Conservation (phyloP, 2,329 filamentous ascomycete species). For the Thyridium curvatum region DNA sequence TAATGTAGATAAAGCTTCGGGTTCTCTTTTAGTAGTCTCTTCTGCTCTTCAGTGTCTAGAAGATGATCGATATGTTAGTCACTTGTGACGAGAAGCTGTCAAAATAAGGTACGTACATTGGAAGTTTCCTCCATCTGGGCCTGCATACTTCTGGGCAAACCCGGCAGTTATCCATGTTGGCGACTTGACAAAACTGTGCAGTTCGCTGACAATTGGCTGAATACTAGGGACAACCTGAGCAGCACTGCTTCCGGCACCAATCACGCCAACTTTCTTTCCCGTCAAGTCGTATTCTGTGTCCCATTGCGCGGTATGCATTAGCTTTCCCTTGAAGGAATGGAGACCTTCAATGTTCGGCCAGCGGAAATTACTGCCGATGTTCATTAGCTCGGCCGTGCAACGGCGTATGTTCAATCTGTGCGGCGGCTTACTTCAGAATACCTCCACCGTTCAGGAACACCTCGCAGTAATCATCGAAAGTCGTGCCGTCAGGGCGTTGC, state of each 20-base stretch:
- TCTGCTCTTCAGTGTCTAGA: slow-evolving; percentile 4
- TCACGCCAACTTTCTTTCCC: slow-evolving; percentile 5
- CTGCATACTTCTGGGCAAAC: slow-evolving; percentile 5
- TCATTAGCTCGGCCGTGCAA: no score
- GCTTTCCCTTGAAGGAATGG: slow-evolving; percentile 13
- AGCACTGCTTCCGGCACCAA: slow-evolving; percentile 3
- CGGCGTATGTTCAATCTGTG: no score
- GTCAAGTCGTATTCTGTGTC: not conserved
- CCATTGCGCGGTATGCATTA: slow-evolving; percentile 17
- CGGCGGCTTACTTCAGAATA: slow-evolving; percentile 1
- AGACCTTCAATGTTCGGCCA: slow-evolving; percentile 16
- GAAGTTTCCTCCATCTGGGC: slow-evolving; percentile 5
- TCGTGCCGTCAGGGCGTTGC: not conserved
- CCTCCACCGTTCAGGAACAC: slow-evolving; percentile 3
- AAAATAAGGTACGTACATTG: slow-evolving; percentile 2
- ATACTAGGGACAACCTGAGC: slow-evolving; percentile 5
- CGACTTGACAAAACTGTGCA: slow-evolving; percentile 3
- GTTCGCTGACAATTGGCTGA: not conserved
- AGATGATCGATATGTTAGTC: not conserved
- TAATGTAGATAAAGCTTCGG: slow-evolving; percentile 3
- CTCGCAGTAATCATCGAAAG: slow-evolving; percentile 2
- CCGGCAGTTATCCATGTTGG: slow-evolving; percentile 7
- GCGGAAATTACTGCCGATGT: slow-evolving; percentile 1
- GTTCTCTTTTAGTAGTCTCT: slow-evolving; percentile 1
- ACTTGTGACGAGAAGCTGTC: not conserved